phyloP scores from a whole-genome alignment of 23 red algal genomes.

The Agarophyton chilense region DNA sequence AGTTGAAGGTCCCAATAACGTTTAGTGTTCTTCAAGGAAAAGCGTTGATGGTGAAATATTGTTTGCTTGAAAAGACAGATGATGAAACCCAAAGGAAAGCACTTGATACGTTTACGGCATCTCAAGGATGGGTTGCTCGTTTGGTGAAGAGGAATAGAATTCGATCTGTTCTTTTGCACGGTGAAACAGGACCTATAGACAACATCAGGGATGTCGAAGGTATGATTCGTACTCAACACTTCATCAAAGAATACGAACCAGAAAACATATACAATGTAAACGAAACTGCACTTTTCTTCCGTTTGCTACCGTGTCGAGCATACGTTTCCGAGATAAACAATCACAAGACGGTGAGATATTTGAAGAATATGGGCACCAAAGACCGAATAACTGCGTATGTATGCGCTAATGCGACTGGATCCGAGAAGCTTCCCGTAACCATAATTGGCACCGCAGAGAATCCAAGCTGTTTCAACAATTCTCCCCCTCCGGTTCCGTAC shows the following conservation, averaged over 20 bases:
- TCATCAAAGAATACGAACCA: conserved; percentile 14
- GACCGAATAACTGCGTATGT: conserved; percentile 27
- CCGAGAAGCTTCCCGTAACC: conserved; percentile 17
- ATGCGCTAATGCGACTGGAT: conserved; percentile 24
- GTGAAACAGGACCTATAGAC: background rate
- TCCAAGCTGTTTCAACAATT: conserved; percentile 31
- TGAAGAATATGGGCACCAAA: conserved; percentile 5
- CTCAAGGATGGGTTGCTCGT: conserved; percentile 25
- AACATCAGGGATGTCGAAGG: background rate
- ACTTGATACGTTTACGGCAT: conserved; percentile 29
- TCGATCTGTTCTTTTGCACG: conserved; percentile 31
- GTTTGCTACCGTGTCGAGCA: conserved; percentile 7
- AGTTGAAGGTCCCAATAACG: background rate
- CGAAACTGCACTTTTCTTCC: conserved; percentile 30
- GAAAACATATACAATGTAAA: conserved; percentile 30
- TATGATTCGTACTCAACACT: background rate
- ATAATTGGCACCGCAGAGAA: background rate
- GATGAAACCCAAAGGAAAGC: conserved; percentile 3
- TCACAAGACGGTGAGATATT: background rate
- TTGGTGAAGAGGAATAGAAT: conserved; percentile 32
- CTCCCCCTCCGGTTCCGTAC: conserved; percentile 1
- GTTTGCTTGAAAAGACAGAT: background rate
- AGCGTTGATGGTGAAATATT: background rate
- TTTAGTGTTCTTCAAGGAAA: conserved; percentile 12
- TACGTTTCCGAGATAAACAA: background rate